Base-by-base conservation (phyloP, 257 asterid genomes). In the Ilex aquifolium region DNA sequence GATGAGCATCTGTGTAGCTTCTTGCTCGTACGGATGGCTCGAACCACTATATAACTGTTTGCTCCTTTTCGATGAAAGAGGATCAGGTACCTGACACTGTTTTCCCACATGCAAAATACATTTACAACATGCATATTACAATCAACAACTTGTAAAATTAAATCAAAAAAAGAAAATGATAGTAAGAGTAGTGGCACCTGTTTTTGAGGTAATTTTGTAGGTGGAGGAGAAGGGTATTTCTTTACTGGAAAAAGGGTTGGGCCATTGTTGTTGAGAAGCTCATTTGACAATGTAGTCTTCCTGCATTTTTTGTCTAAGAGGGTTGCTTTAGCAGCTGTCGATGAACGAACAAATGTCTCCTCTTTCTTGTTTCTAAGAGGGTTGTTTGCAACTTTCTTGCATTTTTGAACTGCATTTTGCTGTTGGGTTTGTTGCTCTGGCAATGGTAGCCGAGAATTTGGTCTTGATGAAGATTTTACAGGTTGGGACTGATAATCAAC, bases 41-140 rank as follows among this genome's bases (percentile, higher is more conserved):
- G 81, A 66, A 64, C 64, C 70, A 77, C 89, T 60, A 82, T 85
- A 74, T 80, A 84, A 79, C 91, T 80, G 91, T 80, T 78, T 48
- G 79, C 74, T 73, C 79, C 83, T 78, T 80, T 80, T 79, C 77
- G 87, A 73, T 69, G 76, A 62, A 66, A 71, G 76, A 75, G 82
- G 69, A 72, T 84, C 83, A 65, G 91, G 71, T 66, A 60, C 88
- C 83, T 79, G 85, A 62, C 75, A 13, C 74, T 74, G 68, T 55
- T 49, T 14, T 63, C 63, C 75, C 75, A 63, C 66, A 64, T 72
- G 4, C 11, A 14, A 10, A 53, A 17, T 2, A 14, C 27, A 21
- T 21, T 6, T 5, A 53, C 27, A 53, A 53, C 11, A 53, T 10
- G 27, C 1, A 21, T 21, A 21, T 21, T 21, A 21, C 27, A 0